Evolutionary conservation across 352 stramenopile species (phyloP).

Genomic region (Blastocystis sp.): DNA sequence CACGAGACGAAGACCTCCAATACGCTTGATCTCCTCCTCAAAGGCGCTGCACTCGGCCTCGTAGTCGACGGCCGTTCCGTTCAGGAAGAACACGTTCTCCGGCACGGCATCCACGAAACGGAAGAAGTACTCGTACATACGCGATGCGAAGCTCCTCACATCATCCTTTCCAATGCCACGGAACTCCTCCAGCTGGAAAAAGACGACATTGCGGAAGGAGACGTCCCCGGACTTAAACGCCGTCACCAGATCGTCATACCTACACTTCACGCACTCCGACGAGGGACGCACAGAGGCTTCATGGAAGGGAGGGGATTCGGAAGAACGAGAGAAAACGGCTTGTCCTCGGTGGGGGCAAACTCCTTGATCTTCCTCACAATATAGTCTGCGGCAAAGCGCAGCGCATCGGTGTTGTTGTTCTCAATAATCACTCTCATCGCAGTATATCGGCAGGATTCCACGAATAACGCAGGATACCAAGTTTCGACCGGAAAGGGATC

Average conservation of each 20-base stretch:
- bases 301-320: constrained; percentile 61
- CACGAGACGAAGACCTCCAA: constrained; percentile 37
- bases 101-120: constrained; percentile 54
- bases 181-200: constrained; percentile 69
- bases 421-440: constrained; percentile 67
- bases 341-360: constrained; percentile 15
- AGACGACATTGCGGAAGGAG: constrained; percentile 51
- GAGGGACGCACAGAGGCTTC: constrained; percentile 24
- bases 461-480: background rate
- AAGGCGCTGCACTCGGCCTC: constrained; percentile 44
- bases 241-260: constrained; percentile 33
- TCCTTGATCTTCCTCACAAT: constrained; percentile 64
- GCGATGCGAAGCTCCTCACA: constrained; percentile 51
- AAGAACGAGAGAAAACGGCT: constrained; percentile 54
- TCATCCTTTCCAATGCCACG: constrained; percentile 50
- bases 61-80: constrained; percentile 35
- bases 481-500: background rate
- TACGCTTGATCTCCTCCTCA: constrained; percentile 25
- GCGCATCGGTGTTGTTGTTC: constrained; percentile 40
- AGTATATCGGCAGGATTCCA: background rate
- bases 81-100: constrained; percentile 61
- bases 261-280: background rate
- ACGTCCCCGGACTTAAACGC: constrained; percentile 25
- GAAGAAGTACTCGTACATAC: constrained; percentile 68
- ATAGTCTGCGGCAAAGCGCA: constrained; percentile 59